Percentiles rank a stretch among this genome's conserved stretches.
Conservation (phyloP, 176 grass and related monocot species). For the Aegilops speltoides region DNA sequence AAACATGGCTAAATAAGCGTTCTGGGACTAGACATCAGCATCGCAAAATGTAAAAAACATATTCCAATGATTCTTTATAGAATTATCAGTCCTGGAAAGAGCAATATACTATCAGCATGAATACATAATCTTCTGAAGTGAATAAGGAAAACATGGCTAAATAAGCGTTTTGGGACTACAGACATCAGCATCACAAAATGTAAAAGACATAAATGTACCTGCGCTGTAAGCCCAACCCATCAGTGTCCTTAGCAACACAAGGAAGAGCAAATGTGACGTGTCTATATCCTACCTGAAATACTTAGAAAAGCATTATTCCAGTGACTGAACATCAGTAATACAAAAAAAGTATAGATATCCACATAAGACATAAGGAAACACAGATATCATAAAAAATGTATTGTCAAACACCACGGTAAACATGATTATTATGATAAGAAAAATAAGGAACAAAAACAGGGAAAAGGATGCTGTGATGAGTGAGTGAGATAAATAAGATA, state of each 20-base stretch:
- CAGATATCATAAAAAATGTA: too few relatives aligned
- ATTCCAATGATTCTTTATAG: slow-evolving; percentile 99
- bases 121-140: neutral
- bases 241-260: neutral
- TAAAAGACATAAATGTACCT: too few relatives aligned
- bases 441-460: neutral
- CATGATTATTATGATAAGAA: neutral
- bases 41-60: neutral
- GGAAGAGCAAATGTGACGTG: neutral
- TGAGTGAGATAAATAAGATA: neutral
- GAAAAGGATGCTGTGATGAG: neutral
- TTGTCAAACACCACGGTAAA: too few relatives aligned
- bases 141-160: neutral
- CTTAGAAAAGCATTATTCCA: too few relatives aligned
- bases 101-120: slow-evolving; percentile 9
- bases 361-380: too few relatives aligned
- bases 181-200: too few relatives aligned
- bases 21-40: too few relatives aligned
- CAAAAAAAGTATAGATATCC: too few relatives aligned
- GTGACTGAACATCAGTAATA: too few relatives aligned
- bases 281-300: neutral
- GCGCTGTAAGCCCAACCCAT: neutral
- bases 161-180: neutral
- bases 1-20: too few relatives aligned
- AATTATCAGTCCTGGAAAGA: slow-evolving; percentile 86